Conservation (phyloP, 768 basidiomycete species). For the Hydnomerulius pinastri region DNA sequence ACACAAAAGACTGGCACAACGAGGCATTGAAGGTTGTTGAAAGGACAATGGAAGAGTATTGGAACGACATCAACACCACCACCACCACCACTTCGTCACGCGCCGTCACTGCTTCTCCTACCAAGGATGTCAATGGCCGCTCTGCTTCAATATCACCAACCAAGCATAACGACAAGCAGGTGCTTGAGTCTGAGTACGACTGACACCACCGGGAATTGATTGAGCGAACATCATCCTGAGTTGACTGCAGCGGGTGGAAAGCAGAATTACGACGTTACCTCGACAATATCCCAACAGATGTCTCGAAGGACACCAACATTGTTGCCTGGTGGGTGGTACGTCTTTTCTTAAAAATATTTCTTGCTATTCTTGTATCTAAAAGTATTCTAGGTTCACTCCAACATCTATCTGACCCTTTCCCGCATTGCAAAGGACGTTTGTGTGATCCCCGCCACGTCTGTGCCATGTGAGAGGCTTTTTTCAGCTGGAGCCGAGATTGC, state of each 20-base stretch:
- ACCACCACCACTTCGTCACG: too few species aligned
- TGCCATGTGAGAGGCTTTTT: conserved; percentile 13
- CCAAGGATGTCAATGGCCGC: too few species aligned
- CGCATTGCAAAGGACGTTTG: not conserved
- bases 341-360: not conserved
- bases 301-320: conserved; percentile 4
- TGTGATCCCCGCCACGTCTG: conserved; percentile 10
- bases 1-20: conserved; percentile 17
- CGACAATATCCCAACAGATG: not conserved
- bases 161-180: too few species aligned
- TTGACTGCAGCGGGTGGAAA: conserved; percentile 1
- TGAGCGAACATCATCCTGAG: not conserved
- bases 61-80: too few species aligned
- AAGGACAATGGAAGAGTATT: conserved; percentile 2
- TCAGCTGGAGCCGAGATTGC: conserved; percentile 11
- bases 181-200: conserved; percentile 2
- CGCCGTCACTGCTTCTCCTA: too few species aligned
- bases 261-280: conserved; percentile 5
- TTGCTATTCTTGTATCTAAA: not conserved
- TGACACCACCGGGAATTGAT: not conserved
- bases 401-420: not conserved
- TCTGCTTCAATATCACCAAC: too few species aligned
- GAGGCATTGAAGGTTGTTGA: conserved; percentile 13
- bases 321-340: too few species aligned
- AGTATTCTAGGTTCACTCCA: not conserved